Percentiles rank a stretch among this genome's conserved stretches.
Evolutionary conservation across 257 asterid species (phyloP).

Genomic region (Przewalskia tangutica): DNA sequence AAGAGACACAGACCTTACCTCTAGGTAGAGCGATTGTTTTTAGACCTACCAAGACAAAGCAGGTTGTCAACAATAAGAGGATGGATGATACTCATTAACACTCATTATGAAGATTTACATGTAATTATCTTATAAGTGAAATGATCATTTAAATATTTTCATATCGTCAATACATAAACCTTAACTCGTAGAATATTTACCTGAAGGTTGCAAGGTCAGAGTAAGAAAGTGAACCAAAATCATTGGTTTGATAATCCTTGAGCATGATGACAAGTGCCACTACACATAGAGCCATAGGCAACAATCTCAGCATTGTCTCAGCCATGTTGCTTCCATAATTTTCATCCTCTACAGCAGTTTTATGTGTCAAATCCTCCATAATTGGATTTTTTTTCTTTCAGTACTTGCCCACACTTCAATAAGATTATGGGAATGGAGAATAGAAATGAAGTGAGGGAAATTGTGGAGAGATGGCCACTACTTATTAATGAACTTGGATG

Average conservation of each 20-base stretch:
- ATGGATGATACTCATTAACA: no score
- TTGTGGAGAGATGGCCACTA: not conserved
- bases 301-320: constrained; percentile 66
- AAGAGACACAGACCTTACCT: no score
- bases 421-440: not conserved
- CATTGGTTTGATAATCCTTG: constrained; percentile 65
- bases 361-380: constrained; percentile 1
- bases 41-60: no score
- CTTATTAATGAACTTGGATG: constrained; percentile 26
- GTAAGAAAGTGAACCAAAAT: constrained; percentile 61
- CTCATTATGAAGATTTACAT: no score
- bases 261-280: constrained; percentile 75
- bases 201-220: constrained; percentile 73
- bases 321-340: constrained; percentile 42
- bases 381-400: not conserved
- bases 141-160: no score
- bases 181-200: constrained; percentile 12
- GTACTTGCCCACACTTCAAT: not conserved
- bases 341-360: constrained; percentile 15
- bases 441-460: not conserved
- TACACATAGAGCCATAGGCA: constrained; percentile 61
- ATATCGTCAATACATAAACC: not conserved
- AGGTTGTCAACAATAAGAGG: no score
- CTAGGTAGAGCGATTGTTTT: no score
- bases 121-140: no score